These are phyloP conservation scores for Mycena latifolia DNA, from an alignment of 768 basidiomycete species.

Conservation along the genomic window DNA sequence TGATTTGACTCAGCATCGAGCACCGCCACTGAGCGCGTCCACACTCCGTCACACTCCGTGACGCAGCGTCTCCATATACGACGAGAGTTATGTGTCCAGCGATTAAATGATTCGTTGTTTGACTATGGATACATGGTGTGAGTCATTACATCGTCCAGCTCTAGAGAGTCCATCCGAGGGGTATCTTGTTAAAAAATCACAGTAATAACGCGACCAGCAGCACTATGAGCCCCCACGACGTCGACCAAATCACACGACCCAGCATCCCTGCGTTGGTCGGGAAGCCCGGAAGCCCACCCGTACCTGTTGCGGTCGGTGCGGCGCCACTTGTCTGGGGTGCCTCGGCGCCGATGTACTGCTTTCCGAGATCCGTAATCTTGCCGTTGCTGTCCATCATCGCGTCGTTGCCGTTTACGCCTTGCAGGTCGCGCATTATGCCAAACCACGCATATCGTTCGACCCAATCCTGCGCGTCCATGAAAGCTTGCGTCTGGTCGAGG, in stretches of 20 bases:
- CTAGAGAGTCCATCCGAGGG: background rate
- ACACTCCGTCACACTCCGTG: too few relatives aligned
- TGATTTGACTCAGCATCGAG: too few relatives aligned
- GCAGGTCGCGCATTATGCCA: conserved; percentile 64
- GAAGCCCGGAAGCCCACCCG: conserved; percentile 10
- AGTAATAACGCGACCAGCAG: conserved; percentile 1
- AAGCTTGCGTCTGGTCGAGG: conserved; percentile 64
- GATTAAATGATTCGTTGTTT: too few relatives aligned
- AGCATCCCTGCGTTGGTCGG: conserved; percentile 7
- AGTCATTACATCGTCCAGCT: background rate
- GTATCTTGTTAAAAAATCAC: background rate
- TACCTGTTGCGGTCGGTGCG: conserved; percentile 16
- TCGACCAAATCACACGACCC: background rate
- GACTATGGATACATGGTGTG: conserved; percentile 24
- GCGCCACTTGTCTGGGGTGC: conserved; percentile 32
- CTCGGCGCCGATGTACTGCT: conserved; percentile 58
- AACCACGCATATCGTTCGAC: conserved; percentile 75
- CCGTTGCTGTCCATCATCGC: conserved; percentile 57
- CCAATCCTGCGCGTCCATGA: conserved; percentile 64
- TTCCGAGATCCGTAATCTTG: conserved; percentile 60
- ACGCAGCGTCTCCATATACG: too few relatives aligned
- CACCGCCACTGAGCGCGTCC: too few relatives aligned
- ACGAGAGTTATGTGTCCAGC: too few relatives aligned
- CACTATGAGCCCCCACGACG: conserved; percentile 10
- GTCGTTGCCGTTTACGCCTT: conserved; percentile 64